These are phyloP conservation scores for Zoysia pacifica DNA, from an alignment of 176 grass and related monocot genomes.

Conservation along the genomic window DNA sequence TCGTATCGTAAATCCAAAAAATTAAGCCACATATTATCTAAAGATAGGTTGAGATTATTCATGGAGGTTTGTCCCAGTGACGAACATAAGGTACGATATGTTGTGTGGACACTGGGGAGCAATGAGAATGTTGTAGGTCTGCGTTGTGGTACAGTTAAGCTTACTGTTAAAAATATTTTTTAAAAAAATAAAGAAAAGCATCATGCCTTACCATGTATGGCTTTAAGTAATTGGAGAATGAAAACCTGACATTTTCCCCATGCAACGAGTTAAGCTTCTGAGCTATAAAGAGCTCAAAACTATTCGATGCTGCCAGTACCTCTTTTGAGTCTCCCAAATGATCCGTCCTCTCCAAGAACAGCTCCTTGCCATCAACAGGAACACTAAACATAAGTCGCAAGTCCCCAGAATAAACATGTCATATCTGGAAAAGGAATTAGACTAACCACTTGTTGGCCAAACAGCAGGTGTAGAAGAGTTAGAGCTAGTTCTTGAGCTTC, in stretches of 20 bases:
- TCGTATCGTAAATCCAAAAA: background rate
- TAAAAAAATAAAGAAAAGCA: background rate
- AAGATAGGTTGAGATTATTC: background rate
- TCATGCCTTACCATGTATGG: slow-evolving; percentile 72
- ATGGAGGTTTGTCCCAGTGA: slow-evolving; percentile 26
- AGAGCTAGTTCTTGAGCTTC: slow-evolving; percentile 68
- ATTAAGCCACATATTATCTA: background rate
- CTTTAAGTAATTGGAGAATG: slow-evolving; percentile 52
- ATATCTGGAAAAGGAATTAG: slow-evolving; percentile 18
- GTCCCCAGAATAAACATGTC: slow-evolving; percentile 18
- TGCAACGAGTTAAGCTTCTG: slow-evolving; percentile 59
- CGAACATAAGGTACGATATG: background rate
- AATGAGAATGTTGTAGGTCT: background rate
- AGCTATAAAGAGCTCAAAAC: slow-evolving; percentile 73
- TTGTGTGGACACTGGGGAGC: background rate
- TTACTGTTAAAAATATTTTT: background rate
- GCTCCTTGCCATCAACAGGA: slow-evolving; percentile 56
- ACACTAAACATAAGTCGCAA: slow-evolving; percentile 45
- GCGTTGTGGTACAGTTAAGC: background rate
- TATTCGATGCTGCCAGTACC: slow-evolving; percentile 63
- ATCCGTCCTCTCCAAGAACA: slow-evolving; percentile 54
- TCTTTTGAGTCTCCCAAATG: slow-evolving; percentile 55
- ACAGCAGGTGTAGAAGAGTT: slow-evolving; percentile 65
- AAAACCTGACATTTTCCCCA: slow-evolving; percentile 42
- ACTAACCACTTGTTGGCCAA: slow-evolving; percentile 82